Percentiles rank a stretch among this genome's conserved stretches.
phyloP scores from a whole-genome alignment of 164 flowering plant genomes.

The Buxus sempervirens region DNA sequence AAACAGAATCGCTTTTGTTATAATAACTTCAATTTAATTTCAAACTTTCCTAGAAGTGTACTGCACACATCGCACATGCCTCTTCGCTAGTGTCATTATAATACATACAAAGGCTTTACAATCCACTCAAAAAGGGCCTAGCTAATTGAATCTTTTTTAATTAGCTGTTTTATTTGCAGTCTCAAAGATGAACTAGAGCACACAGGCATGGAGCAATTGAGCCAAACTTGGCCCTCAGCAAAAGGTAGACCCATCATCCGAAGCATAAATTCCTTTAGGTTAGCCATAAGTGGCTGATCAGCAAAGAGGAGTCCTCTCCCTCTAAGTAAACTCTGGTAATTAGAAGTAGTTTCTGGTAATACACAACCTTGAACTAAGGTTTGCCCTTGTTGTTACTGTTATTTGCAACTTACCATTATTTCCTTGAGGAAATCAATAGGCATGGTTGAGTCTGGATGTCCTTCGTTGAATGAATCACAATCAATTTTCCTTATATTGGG shows the following conservation, averaged over 20 bases:
- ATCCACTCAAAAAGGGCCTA: no score
- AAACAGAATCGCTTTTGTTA: no score
- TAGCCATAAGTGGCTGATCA: conserved; percentile 57
- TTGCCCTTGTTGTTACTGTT: conserved; percentile 7
- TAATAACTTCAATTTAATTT: no score
- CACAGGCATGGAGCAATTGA: conserved; percentile 38
- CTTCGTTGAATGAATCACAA: conserved; percentile 15
- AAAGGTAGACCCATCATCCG: conserved; percentile 39
- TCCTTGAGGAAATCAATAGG: conserved; percentile 4
- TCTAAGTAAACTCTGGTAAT: conserved; percentile 31
- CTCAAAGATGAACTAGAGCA: background rate
- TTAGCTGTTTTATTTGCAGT: no score
- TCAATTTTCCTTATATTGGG: conserved; percentile 21
- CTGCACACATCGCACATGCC: no score
- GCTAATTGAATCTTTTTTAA: no score
- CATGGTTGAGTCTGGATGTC: conserved; percentile 25
- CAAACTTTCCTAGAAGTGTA: no score
- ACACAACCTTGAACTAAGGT: background rate
- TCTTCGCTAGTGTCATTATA: no score
- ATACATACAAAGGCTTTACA: no score
- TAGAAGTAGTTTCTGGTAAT: conserved; percentile 5
- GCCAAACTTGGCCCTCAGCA: conserved; percentile 41
- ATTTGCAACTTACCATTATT: conserved; percentile 24
- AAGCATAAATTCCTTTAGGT: conserved; percentile 35
- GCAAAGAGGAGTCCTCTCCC: conserved; percentile 47